A percentile compares a stretch with the other conserved stretches of the same genome.
Evolutionary conservation across 768 basidiomycete genomes (phyloP).

Genomic region (Agrocybe pediades): DNA sequence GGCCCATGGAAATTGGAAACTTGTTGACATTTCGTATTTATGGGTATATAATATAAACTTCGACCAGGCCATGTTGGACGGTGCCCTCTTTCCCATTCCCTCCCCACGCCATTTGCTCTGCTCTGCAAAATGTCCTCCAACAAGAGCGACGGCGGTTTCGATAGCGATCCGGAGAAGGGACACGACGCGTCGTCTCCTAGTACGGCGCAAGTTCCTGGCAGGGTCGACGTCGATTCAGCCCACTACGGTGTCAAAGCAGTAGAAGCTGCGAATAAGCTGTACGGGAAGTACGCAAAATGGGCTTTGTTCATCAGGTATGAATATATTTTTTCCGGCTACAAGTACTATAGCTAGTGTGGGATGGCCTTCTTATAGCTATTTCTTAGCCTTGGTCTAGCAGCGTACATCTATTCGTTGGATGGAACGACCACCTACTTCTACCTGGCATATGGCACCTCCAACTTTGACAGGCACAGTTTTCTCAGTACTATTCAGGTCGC

Average conservation of each 20-base stretch:
- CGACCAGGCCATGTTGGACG: too few species aligned
- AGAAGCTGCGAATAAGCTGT: constrained; percentile 52
- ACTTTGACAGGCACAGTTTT: constrained; percentile 53
- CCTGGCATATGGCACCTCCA: constrained; percentile 56
- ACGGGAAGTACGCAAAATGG: constrained; percentile 59
- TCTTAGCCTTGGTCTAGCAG: constrained; percentile 59
- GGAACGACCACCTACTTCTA: constrained; percentile 69
- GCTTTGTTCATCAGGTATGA: constrained; percentile 60
- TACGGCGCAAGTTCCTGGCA: too few species aligned
- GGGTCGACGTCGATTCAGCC: constrained; percentile 22
- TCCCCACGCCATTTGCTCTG: not conserved
- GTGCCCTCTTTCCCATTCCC: constrained; percentile 1
- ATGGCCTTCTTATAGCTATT: too few species aligned
- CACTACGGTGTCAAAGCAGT: constrained; percentile 48
- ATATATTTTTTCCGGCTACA: constrained; percentile 1
- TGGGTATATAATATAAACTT: constrained; percentile 12
- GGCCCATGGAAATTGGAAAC: not conserved
- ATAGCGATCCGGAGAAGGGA: constrained; percentile 17
- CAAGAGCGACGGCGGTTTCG: constrained; percentile 15
- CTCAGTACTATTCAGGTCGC: constrained; percentile 57
- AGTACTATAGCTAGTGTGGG: not conserved
- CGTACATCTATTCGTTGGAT: constrained; percentile 80
- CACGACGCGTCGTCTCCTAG: not conserved
- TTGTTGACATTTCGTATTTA: not conserved
- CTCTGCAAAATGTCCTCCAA: constrained; percentile 14